phyloP scores from a whole-genome alignment of 176 grass and related monocot genomes.

The Microstegium vimineum region DNA sequence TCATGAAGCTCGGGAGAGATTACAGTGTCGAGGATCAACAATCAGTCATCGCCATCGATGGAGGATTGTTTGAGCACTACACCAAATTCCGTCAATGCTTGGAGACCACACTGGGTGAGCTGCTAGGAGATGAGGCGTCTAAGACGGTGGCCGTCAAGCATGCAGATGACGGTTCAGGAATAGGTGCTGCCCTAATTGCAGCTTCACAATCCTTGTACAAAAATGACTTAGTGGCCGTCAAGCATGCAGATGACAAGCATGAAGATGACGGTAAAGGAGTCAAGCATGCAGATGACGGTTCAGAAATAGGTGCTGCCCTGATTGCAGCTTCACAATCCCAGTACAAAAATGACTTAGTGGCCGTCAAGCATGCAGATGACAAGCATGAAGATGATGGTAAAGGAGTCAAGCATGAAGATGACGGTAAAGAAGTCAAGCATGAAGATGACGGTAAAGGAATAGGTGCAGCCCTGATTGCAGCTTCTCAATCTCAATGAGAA shows the following conservation, averaged over 20 bases:
- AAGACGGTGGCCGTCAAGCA: constrained; percentile 40
- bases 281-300: neutral
- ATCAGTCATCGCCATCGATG: constrained; percentile 69
- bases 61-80: constrained; percentile 60
- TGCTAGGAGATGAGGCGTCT: constrained; percentile 50
- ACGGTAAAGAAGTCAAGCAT: no score
- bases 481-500: constrained; percentile 58
- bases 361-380: no score
- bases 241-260: neutral
- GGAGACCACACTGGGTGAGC: constrained; percentile 48
- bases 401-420: neutral
- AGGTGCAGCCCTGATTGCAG: constrained; percentile 82
- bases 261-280: neutral
- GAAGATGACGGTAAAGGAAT: constrained; percentile 25
- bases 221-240: neutral
- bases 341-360: constrained; percentile 19
- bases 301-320: constrained; percentile 77
- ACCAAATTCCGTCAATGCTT: constrained; percentile 62
- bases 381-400: neutral
- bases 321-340: constrained; percentile 75
- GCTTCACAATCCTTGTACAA: constrained; percentile 64
- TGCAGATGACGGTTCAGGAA: constrained; percentile 63
- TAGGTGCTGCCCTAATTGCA: constrained; percentile 85
- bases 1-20: constrained; percentile 70
- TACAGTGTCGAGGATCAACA: constrained; percentile 23